Conservation (phyloP, 352 stramenopile genomes). For the Globisporangium abappressorium region DNA sequence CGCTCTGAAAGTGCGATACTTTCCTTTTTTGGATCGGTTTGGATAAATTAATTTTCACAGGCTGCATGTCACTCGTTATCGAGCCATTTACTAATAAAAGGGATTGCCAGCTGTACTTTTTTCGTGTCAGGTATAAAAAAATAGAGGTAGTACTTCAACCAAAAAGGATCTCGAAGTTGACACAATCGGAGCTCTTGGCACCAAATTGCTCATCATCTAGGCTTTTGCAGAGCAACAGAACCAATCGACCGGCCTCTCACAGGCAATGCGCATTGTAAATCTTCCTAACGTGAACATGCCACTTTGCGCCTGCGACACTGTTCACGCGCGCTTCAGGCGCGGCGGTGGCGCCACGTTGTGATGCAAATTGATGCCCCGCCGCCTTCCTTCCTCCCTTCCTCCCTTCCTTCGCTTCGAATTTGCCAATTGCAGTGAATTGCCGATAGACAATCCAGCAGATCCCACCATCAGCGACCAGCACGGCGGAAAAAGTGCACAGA, state of each 20-base stretch:
- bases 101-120: neutral
- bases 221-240: neutral
- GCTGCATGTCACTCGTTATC: neutral
- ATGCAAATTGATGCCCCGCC: constrained; percentile 6
- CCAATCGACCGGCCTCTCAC: neutral
- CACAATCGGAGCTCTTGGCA: neutral
- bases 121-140: neutral
- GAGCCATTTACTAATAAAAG: neutral
- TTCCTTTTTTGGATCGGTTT: neutral
- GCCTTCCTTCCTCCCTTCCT: neutral
- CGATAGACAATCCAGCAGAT: neutral
- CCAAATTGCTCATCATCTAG: neutral
- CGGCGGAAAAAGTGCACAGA: neutral
- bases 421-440: neutral
- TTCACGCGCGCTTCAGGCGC: neutral
- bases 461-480: neutral
- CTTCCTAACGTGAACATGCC: neutral
- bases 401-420: neutral
- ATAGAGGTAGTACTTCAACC: constrained; percentile 2
- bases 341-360: constrained; percentile 7
- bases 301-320: constrained; percentile 3
- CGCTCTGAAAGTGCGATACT: constrained; percentile 2
- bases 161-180: neutral
- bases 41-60: neutral
- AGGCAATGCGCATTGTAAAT: neutral